Evolutionary conservation across 2,329 filamentous ascomycete genomes (phyloP).

Genomic region (Ophiostoma quercus): DNA sequence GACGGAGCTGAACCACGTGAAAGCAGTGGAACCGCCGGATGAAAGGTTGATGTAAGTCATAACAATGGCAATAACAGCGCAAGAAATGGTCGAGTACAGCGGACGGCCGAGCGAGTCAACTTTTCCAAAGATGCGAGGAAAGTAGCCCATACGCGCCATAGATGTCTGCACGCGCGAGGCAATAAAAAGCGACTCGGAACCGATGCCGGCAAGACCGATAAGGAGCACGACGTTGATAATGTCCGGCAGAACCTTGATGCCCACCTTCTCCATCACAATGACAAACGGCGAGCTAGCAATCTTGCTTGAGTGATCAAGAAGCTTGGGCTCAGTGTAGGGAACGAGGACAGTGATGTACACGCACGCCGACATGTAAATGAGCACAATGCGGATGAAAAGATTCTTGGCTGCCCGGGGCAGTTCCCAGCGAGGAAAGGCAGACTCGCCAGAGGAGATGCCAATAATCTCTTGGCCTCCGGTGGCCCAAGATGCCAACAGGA

Average conservation of each 20-base stretch:
- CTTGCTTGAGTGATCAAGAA: conserved; percentile 22
- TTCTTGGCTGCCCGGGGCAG: conserved; percentile 25
- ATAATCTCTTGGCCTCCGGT: conserved; percentile 58
- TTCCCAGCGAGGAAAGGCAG: conserved; percentile 27
- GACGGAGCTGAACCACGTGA: conserved; percentile 25
- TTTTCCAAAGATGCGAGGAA: conserved; percentile 23
- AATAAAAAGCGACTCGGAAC: conserved; percentile 25
- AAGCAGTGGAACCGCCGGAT: conserved; percentile 21
- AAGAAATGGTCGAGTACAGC: conserved; percentile 20
- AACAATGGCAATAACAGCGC: conserved; percentile 21
- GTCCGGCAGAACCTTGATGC: conserved; percentile 50
- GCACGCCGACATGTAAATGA: conserved; percentile 26
- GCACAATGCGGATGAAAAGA: conserved; percentile 26
- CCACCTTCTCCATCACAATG: conserved; percentile 35
- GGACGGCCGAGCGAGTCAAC: conserved; percentile 24
- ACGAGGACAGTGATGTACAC: conserved; percentile 25
- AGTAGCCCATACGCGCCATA: conserved; percentile 26
- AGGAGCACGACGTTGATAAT: conserved; percentile 52
- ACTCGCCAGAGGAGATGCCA: conserved; percentile 47
- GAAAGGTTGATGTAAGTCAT: conserved; percentile 27
- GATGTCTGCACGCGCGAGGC: conserved; percentile 25
- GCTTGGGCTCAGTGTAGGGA: conserved; percentile 22
- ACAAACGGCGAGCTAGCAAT: conserved; percentile 40
- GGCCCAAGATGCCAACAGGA: conserved; percentile 71
- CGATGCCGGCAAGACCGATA: conserved; percentile 27